Conservation (phyloP, 148 eudicot species). For the Amaranthus hypochondriacus region DNA sequence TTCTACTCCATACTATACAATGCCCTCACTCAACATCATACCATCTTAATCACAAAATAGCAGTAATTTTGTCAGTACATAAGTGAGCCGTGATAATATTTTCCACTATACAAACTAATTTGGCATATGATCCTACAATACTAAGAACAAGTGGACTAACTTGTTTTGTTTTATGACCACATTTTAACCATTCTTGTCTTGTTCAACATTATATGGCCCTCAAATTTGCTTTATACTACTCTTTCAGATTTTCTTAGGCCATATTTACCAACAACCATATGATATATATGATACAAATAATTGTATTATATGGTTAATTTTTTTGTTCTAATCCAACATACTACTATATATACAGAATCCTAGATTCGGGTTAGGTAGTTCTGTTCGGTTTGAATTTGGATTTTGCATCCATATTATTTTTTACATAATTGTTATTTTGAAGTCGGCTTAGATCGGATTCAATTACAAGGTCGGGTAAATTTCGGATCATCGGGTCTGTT, state of each 20-base stretch:
- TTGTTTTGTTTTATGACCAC: conserved; percentile 2
- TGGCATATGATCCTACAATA: background rate
- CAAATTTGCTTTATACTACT: background rate
- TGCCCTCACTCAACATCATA: no score
- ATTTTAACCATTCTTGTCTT: conserved; percentile 9
- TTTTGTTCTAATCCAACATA: background rate
- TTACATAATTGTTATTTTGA: no score
- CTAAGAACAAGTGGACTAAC: background rate
- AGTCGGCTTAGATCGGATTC: no score
- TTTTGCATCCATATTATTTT: no score
- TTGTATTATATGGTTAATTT: background rate
- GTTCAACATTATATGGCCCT: conserved; percentile 13
- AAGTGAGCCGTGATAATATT: conserved; percentile 4
- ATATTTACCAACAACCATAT: background rate
- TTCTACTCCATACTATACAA: no score
- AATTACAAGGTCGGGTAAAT: no score
- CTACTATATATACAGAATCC: no score
- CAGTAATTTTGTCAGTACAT: background rate
- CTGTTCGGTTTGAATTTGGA: no score
- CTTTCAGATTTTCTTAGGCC: background rate
- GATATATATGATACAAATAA: background rate
- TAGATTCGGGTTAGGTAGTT: no score
- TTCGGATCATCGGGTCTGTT: no score
- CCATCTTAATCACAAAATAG: no score
- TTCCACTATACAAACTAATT: conserved; percentile 2